phyloP scores from a whole-genome alignment of 2,329 filamentous ascomycete species.

The Fusarium pseudoanthophilum region DNA sequence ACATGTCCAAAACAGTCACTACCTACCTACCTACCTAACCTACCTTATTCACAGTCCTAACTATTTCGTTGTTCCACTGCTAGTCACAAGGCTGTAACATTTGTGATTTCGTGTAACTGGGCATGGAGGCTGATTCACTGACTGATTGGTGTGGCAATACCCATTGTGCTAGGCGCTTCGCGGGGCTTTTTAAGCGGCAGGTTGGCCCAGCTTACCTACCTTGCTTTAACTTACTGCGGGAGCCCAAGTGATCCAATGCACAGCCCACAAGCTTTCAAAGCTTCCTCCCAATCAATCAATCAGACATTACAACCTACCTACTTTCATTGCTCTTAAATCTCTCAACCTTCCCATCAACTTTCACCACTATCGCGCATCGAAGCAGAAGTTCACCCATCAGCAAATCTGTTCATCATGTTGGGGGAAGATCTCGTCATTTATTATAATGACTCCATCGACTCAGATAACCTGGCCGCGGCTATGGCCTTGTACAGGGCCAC shows the following conservation, averaged over 20 bases:
- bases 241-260: conserved; percentile 2
- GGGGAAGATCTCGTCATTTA: conserved; percentile 38
- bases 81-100: conserved; percentile 10
- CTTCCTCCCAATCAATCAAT: conserved; percentile 3
- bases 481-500: conserved; percentile 34
- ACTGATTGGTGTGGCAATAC: not conserved
- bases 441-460: conserved; percentile 45
- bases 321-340: conserved; percentile 23
- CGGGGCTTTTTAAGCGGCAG: conserved; percentile 25
- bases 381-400: not conserved
- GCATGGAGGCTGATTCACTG: conserved; percentile 8
- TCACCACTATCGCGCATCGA: conserved; percentile 8
- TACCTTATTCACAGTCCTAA: not conserved
- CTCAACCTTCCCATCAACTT: conserved; percentile 18
- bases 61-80: not conserved
- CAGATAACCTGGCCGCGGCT: conserved; percentile 41
- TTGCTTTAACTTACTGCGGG: not conserved
- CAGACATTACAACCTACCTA: conserved; percentile 1
- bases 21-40: not conserved
- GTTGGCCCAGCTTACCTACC: conserved; percentile 19
- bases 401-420: conserved; percentile 13
- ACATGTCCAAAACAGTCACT: conserved; percentile 1
- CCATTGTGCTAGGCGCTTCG: conserved; percentile 15
- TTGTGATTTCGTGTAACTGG: conserved; percentile 2
- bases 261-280: conserved; percentile 20